A percentile compares a stretch with the other conserved stretches of the same genome.
These are phyloP conservation scores for Brassica hybrid DNA, from an alignment of 441 rosid species.

Conservation along the genomic window DNA sequence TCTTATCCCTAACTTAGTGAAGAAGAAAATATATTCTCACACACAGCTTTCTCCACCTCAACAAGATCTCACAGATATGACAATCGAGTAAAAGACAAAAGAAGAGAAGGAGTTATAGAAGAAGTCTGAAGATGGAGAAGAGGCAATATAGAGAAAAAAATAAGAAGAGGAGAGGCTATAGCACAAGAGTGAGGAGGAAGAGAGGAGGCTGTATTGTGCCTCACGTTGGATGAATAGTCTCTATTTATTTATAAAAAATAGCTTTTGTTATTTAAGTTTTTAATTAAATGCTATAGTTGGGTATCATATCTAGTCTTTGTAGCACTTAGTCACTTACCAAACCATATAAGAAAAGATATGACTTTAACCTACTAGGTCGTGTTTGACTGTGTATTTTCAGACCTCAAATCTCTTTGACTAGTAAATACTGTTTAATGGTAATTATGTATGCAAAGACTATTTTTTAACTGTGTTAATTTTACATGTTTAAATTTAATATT, in stretches of 20 bases:
- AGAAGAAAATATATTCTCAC: slow-evolving; percentile 12
- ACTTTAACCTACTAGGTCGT: slow-evolving; percentile 17
- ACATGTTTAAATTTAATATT: neutral
- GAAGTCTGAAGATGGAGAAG: slow-evolving; percentile 25
- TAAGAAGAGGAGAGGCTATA: slow-evolving; percentile 14
- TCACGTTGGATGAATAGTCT: slow-evolving; percentile 43
- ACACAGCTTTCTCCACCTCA: slow-evolving; percentile 15
- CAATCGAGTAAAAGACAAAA: slow-evolving; percentile 7
- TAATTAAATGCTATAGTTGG: slow-evolving; percentile 31
- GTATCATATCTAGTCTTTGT: slow-evolving; percentile 21
- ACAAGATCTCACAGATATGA: slow-evolving; percentile 1
- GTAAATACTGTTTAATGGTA: slow-evolving; percentile 24
- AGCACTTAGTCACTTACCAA: slow-evolving; percentile 36
- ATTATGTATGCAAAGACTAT: neutral
- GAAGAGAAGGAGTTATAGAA: neutral
- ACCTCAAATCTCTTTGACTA: slow-evolving; percentile 25
- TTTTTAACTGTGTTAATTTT: neutral
- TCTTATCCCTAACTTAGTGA: slow-evolving; percentile 26
- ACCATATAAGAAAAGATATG: slow-evolving; percentile 19
- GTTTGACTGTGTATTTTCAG: slow-evolving; percentile 26
- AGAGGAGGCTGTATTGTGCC: slow-evolving; percentile 47
- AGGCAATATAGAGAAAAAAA: slow-evolving; percentile 29
- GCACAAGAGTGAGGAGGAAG: slow-evolving; percentile 32
- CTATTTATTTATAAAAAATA: slow-evolving; percentile 34
- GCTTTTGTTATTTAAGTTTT: slow-evolving; percentile 11